phyloP scores from a whole-genome alignment of 257 asterid species.

The Capsicum rhomboideum region DNA sequence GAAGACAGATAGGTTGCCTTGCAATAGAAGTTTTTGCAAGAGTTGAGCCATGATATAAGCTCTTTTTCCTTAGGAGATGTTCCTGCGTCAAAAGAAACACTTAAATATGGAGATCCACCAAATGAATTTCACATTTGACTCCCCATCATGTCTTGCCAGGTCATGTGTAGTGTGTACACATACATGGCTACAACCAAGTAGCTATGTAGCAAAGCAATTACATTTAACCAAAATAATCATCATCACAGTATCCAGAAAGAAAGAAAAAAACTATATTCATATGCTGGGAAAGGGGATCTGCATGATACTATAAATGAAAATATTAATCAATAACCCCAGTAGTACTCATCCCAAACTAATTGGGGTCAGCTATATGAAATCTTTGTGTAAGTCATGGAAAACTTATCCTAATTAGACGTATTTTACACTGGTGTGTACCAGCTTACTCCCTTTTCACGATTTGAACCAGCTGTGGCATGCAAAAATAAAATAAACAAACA shows the following conservation, averaged over 20 bases:
- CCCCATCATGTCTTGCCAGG: neutral
- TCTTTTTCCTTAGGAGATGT: slow-evolving; percentile 51
- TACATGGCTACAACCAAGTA: neutral
- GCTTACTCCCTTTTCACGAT: neutral
- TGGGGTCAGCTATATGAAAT: neutral
- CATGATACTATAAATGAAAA: neutral
- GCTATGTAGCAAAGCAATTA: neutral
- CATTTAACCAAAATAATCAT: neutral
- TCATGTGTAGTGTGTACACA: neutral
- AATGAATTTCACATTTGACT: slow-evolving; percentile 14
- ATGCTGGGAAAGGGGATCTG: neutral
- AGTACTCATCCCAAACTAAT: neutral
- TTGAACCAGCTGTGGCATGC: neutral
- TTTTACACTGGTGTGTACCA: neutral
- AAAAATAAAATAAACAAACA: neutral
- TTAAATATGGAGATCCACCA: slow-evolving; percentile 38
- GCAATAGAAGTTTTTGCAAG: slow-evolving; percentile 60
- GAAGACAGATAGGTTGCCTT: slow-evolving; percentile 62
- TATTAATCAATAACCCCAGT: neutral
- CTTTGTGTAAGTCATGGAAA: neutral
- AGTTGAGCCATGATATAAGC: slow-evolving; percentile 61
- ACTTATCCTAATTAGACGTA: neutral
- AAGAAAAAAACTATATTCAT: neutral
- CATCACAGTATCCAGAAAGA: neutral
- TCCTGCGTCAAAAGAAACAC: slow-evolving; percentile 90